A percentile compares a stretch with the other conserved stretches of the same genome.
These are phyloP conservation scores for Xylaria arbuscula DNA, from an alignment of 2,329 filamentous ascomycete genomes.

Conservation along the genomic window DNA sequence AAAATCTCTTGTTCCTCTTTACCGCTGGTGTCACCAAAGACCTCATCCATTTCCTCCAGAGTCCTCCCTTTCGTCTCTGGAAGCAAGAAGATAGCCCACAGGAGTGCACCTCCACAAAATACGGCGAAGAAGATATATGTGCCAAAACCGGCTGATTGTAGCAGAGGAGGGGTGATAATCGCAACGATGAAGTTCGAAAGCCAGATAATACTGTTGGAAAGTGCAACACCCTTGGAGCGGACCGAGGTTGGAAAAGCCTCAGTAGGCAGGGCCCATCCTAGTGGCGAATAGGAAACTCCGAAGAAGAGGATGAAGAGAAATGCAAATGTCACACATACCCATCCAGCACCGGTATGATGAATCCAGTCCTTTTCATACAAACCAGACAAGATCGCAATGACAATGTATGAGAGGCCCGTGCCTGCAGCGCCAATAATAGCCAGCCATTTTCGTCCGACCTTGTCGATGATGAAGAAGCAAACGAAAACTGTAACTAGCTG, in stretches of 20 bases:
- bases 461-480: conserved; percentile 1
- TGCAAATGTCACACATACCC: not conserved
- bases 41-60: conserved; percentile 30
- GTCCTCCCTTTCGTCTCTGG: conserved; percentile 26
- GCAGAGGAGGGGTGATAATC: conserved; percentile 68
- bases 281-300: conserved; percentile 67
- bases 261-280: conserved; percentile 59
- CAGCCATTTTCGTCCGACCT: not conserved
- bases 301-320: conserved; percentile 66
- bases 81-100: conserved; percentile 22
- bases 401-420: not conserved
- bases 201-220: conserved; percentile 70
- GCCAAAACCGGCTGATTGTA: conserved; percentile 61
- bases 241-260: conserved; percentile 73
- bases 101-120: conserved; percentile 6
- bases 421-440: not conserved
- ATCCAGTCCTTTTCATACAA: not conserved
- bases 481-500: not conserved
- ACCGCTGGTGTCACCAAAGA: conserved; percentile 13
- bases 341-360: not conserved
- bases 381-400: not conserved
- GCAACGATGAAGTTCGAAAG: conserved; percentile 72
- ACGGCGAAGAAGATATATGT: conserved; percentile 67
- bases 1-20: not conserved
- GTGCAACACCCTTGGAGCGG: conserved; percentile 71